phyloP scores from a whole-genome alignment of 75 land plant species.

The Gnetum montanum region DNA sequence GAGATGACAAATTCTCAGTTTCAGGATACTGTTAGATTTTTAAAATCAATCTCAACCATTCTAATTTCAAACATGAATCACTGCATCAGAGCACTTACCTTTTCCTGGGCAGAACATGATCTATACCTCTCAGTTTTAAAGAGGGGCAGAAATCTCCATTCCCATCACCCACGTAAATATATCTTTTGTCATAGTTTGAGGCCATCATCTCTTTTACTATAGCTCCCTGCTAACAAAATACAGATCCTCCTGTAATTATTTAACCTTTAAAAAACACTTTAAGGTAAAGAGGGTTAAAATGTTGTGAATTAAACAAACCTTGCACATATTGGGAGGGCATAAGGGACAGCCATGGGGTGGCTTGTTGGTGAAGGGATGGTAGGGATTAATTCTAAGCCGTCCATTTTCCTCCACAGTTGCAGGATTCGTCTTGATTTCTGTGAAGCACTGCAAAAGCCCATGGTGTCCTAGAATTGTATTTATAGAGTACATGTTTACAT shows the following conservation, averaged over 20 bases:
- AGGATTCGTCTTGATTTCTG: conserved; percentile 69
- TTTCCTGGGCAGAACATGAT: conserved; percentile 40
- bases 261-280: background rate
- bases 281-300: background rate
- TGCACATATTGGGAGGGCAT: conserved; percentile 90
- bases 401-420: conserved; percentile 45
- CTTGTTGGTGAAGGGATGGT: conserved; percentile 26
- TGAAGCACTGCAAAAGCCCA: conserved; percentile 44
- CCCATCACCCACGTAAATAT: conserved; percentile 52
- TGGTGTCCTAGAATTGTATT: conserved; percentile 52
- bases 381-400: conserved; percentile 55
- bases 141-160: conserved; percentile 54
- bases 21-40: background rate
- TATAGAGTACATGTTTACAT: conserved; percentile 70
- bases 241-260: background rate
- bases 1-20: background rate
- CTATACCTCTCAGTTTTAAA: conserved; percentile 20
- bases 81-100: conserved; percentile 9
- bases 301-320: conserved; percentile 26
- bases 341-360: conserved; percentile 49
- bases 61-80: background rate
- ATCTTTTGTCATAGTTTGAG: conserved; percentile 1
- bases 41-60: background rate
- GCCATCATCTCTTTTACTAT: background rate
- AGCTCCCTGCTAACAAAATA: background rate